Evolutionary conservation across 805 yeast species (phyloP), one percentile per base, ranked within the genome.

Genomic region (Yamadazyma philogaea): DNA sequence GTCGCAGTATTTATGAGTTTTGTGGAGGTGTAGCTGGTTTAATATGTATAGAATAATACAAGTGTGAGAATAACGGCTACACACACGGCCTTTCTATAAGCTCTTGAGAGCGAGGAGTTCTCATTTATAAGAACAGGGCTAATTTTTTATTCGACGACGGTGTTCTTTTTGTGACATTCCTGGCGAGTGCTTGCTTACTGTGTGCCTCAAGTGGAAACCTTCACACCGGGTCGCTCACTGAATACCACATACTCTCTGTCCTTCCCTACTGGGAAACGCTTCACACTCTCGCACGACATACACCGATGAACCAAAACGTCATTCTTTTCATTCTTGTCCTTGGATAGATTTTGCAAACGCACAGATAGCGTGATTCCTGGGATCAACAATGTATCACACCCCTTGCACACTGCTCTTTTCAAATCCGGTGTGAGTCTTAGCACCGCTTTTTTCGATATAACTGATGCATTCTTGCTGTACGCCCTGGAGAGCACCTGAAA

Each of bases 351-450:
- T 26, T 61, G 68, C 1, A 82, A 42, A 16, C 64, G 57, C 2
- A 69, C 50, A 1, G 56, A 36, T 38, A 74, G 53, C 15, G 73
- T 70, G 14, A 66, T 39, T 0, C 81, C 83, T 0, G 83, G 79
- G 1, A 78, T 53, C 46, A 75, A 63, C 7, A 75, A 46, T 7
- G 79, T 58, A 34, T 74, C 62, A 59, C 96, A 88, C 28, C 63
- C 64, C 52, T 86, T 87, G 61, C 96, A 88, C 12, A 82, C 55
- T 0, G 75, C 69, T 50, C 95, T 68, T 59, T 88, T 88, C 8
- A 87, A 49, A 27, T 63, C 61, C 0, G 90, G 89, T 30, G 84
- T 74, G 21, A 84, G 56, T 47, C 82, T 76, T 16, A 82, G 56
- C 14, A 85, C 90, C 1, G 81, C 75, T 53, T 82, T 84, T 55